Evolutionary conservation across 164 flowering plant species (phyloP).

Genomic region (Umbellularia californica): DNA sequence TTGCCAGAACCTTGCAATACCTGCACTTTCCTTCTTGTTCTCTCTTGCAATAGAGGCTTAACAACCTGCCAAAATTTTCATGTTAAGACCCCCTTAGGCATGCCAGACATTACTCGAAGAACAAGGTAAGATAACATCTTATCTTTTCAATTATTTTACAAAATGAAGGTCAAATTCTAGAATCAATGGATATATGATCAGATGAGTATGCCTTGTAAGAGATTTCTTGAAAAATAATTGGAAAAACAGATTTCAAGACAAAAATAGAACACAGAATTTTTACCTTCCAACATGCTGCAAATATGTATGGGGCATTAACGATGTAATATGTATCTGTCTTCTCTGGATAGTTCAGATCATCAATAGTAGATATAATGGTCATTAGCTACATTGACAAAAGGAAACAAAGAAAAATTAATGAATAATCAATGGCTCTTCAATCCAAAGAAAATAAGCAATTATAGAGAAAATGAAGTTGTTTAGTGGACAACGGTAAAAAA

Average conservation of each 20-base stretch:
- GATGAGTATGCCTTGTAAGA: not conserved
- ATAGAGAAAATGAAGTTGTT: not conserved
- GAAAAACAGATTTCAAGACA: not conserved
- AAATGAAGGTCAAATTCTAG: not conserved
- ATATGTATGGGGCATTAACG: constrained; percentile 86
- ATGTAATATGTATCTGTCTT: constrained; percentile 94
- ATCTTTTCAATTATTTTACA: not conserved
- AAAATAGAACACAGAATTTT: constrained; percentile 9
- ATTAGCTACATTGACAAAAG: constrained; percentile 56
- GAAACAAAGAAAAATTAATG: not conserved
- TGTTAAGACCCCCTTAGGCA: not conserved
- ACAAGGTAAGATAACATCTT: not conserved
- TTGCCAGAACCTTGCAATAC: constrained; percentile 82
- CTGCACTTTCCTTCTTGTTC: constrained; percentile 86
- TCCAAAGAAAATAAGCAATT: not conserved
- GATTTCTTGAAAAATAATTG: not conserved
- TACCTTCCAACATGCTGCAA: constrained; percentile 99
- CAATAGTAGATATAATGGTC: constrained; percentile 77
- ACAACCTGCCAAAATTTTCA: constrained; percentile 56
- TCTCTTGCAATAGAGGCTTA: constrained; percentile 92
- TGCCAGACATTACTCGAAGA: not conserved
- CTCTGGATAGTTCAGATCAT: constrained; percentile 97
- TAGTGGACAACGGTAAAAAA: not conserved
- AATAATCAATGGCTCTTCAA: not conserved
- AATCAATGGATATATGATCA: not conserved